Evolutionary conservation across 106 monocot genomes (phyloP).

Genomic region (Apostasia shenzhenica): DNA sequence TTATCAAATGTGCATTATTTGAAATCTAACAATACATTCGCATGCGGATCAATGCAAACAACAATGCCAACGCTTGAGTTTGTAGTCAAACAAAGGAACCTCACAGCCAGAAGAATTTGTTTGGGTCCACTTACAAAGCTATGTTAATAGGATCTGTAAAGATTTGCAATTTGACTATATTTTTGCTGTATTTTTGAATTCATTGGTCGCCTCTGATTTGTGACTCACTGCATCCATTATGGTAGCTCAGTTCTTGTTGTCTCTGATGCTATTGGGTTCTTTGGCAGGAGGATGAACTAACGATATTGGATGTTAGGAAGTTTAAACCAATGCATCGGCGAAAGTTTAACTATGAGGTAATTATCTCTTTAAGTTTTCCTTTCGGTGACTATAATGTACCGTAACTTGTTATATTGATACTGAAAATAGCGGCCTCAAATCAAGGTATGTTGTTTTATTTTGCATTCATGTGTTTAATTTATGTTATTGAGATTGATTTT

Average conservation of each 20-base stretch:
- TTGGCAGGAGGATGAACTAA: conserved; percentile 91
- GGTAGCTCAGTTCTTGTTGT: background rate
- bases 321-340: conserved; percentile 79
- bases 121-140: no score
- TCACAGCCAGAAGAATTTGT: no score
- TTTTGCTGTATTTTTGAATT: background rate
- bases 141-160: no score
- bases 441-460: background rate
- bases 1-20: no score
- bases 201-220: background rate
- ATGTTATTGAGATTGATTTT: background rate
- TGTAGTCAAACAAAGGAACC: no score
- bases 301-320: conserved; percentile 94
- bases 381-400: background rate
- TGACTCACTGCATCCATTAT: background rate
- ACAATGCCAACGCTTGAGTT: no score
- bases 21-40: no score
- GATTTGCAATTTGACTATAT: no score
- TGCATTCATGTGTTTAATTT: background rate
- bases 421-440: no score
- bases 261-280: background rate
- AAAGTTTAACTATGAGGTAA: conserved; percentile 94
- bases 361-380: background rate
- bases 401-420: no score
- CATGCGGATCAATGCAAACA: no score